Evolutionary conservation across 73 alveolate genomes (phyloP), one percentile per base, ranked within the genome.

Genomic region (Urostyla sp.): DNA sequence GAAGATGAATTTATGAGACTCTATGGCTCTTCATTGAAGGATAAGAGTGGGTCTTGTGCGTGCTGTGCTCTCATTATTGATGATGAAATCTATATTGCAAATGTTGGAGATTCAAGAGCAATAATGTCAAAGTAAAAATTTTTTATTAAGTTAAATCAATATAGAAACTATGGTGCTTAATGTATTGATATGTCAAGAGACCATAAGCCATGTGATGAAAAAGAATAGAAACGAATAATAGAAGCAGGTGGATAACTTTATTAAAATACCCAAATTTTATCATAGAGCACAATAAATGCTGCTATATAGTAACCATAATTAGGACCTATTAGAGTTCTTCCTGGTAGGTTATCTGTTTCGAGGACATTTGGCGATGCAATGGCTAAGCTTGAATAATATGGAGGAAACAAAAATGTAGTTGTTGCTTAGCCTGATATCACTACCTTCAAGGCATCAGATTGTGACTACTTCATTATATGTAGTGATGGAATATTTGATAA

Each of bases 331-430:
- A 85, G 98, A 48, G 97, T 89, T 18, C 38, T 67, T 6, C 96
- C 98, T 8, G 97, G 97, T n/a, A 46, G 97, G 46, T 87, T 92
- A 56, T 89, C 94, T 11, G 83, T 83, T 0, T 85, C 96, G 2
- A 88, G 93, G 21, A 76, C 93, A 23, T 82, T 94, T 77, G 98
- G 98, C 30, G 98, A 94, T 84, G 72, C 87, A 15, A 92, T 89
- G 31, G 98, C 98, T 0, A 94, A 94, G 56, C 79, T 88, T 27
- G 92, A 56, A 73, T 60, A 45, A 67, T 84, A 56, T 50, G 98
- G 98, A 18, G 98, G 98, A 28, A 94, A 88, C 75, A 91, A 92
- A 45, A 86, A 85, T 0, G 97, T 91, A 0, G 94, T 94, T 7
- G 85, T 84, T 4, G 95, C 98, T 8, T 66, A 75, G 54, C 98